phyloP scores from a whole-genome alignment of 495 filamentous ascomycete species.

The Tetracladium setigerum region DNA sequence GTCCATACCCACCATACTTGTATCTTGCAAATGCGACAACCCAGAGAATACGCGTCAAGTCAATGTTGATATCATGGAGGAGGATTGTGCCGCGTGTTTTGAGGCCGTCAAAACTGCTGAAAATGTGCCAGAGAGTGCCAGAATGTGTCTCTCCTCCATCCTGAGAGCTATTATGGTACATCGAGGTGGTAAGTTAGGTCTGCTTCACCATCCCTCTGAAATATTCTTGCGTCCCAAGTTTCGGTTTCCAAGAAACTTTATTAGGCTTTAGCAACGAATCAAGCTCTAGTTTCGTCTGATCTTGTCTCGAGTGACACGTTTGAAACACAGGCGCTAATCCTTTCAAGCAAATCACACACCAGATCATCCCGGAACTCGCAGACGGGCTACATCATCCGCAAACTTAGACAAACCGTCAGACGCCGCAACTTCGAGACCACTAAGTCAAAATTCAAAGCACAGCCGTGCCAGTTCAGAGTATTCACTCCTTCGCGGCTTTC shows the following conservation, averaged over 20 bases:
- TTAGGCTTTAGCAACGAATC: too few relatives aligned
- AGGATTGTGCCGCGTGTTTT: conserved; percentile 51
- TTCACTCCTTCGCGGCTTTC: conserved; percentile 17
- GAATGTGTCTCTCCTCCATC: conserved; percentile 71
- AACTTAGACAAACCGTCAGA: conserved; percentile 44
- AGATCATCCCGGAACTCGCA: conserved; percentile 12
- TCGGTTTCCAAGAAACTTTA: too few relatives aligned
- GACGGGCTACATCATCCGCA: conserved; percentile 42
- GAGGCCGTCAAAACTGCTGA: conserved; percentile 67
- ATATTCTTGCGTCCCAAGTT: not conserved
- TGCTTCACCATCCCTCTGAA: not conserved
- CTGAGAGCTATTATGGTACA: conserved; percentile 58
- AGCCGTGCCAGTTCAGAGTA: conserved; percentile 58
- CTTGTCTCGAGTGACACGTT: too few relatives aligned
- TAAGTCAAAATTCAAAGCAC: conserved; percentile 40
- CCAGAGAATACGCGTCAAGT: conserved; percentile 51
- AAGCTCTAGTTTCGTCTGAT: too few relatives aligned
- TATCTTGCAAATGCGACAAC: conserved; percentile 79
- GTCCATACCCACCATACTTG: conserved; percentile 63
- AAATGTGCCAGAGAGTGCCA: conserved; percentile 62
- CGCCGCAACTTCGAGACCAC: conserved; percentile 31
- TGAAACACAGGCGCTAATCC: too few relatives aligned
- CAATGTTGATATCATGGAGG: conserved; percentile 51
- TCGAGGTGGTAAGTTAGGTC: conserved; percentile 52
- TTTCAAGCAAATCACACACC: not conserved